Evolutionary conservation across 495 filamentous ascomycete species (phyloP).

Genomic region (Aspergillus funiculosus): DNA sequence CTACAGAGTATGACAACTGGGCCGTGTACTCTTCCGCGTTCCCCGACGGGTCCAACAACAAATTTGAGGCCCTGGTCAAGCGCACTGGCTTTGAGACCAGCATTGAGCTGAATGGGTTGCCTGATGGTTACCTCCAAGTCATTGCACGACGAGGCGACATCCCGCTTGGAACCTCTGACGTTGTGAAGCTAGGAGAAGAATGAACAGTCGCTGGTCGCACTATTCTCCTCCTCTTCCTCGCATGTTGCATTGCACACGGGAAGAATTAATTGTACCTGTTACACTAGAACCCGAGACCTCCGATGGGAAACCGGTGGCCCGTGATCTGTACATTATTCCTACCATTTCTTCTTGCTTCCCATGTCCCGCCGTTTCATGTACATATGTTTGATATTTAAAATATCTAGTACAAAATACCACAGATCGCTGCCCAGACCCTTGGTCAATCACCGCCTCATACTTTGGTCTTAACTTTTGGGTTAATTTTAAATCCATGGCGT

Average conservation of each 20-base stretch:
- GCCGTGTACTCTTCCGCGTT: slow-evolving; percentile 26
- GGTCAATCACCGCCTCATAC: too few relatives aligned
- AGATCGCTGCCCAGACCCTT: too few relatives aligned
- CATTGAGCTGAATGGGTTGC: slow-evolving; percentile 19
- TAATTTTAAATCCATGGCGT: too few relatives aligned
- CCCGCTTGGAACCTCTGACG: slow-evolving; percentile 25
- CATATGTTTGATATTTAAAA: not conserved
- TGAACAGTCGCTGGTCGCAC: not conserved
- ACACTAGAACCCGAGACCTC: not conserved
- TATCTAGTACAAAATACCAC: not conserved
- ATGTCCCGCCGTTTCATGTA: not conserved
- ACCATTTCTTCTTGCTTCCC: not conserved
- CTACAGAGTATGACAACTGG: slow-evolving; percentile 39
- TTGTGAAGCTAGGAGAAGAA: slow-evolving; percentile 18
- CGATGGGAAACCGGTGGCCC: slow-evolving; percentile 1
- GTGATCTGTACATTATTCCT: slow-evolving; percentile 1
- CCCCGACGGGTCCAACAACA: slow-evolving; percentile 17
- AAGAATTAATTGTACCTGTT: not conserved
- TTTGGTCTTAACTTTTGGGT: too few relatives aligned
- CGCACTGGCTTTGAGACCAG: slow-evolving; percentile 35
- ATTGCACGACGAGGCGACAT: slow-evolving; percentile 27
- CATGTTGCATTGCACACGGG: not conserved
- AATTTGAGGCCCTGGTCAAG: slow-evolving; percentile 20
- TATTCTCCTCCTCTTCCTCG: not conserved
- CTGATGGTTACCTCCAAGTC: slow-evolving; percentile 27